Percentiles rank a stretch among this genome's conserved stretches.
These are phyloP conservation scores for Arthrobotrys iridis DNA, from an alignment of 2,329 filamentous ascomycete genomes.

Conservation along the genomic window DNA sequence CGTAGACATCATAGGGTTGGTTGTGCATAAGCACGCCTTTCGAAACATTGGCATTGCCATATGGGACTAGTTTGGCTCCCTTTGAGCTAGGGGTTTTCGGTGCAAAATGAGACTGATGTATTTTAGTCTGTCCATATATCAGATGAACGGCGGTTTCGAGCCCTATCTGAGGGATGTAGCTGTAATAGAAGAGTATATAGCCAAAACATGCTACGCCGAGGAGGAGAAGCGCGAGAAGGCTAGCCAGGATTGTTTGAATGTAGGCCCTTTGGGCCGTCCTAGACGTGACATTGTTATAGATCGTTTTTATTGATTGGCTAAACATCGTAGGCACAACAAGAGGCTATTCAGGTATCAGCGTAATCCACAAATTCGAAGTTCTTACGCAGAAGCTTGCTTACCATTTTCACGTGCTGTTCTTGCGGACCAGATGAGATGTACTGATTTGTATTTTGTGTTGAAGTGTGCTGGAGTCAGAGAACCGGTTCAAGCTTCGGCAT, in stretches of 20 bases:
- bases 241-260: slow-evolving; percentile 65
- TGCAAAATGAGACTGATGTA: slow-evolving; percentile 16
- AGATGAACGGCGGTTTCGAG: slow-evolving; percentile 72
- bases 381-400: not conserved
- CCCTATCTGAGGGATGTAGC: slow-evolving; percentile 74
- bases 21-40: slow-evolving; percentile 69
- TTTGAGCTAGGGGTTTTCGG: slow-evolving; percentile 13
- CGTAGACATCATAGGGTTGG: slow-evolving; percentile 85
- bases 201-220: slow-evolving; percentile 69
- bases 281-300: slow-evolving; percentile 64
- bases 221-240: slow-evolving; percentile 66
- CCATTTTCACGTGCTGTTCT: slow-evolving; percentile 47
- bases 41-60: slow-evolving; percentile 66
- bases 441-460: not conserved
- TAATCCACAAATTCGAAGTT: not conserved
- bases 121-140: slow-evolving; percentile 69
- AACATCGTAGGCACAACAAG: slow-evolving; percentile 10
- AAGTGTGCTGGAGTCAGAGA: not conserved
- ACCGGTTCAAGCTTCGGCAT: not conserved
- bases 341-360: slow-evolving; percentile 31
- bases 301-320: not conserved
- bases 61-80: slow-evolving; percentile 61
- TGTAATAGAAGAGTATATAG: slow-evolving; percentile 75
- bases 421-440: not conserved
- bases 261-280: slow-evolving; percentile 73